phyloP scores from a whole-genome alignment of 257 asterid genomes.

The Paulownia fortunei region DNA sequence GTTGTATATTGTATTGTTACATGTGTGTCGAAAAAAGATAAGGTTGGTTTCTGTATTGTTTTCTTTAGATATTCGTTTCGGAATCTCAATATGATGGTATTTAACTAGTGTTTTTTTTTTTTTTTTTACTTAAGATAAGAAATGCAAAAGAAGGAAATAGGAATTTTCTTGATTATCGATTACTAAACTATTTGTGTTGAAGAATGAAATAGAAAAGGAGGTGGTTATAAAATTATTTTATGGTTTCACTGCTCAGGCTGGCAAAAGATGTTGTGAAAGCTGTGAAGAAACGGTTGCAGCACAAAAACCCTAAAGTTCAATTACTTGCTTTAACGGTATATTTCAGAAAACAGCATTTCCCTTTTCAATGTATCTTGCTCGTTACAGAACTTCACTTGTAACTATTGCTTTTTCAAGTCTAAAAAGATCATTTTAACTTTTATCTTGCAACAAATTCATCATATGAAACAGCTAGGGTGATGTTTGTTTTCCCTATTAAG shows the following conservation, averaged over 20 bases:
- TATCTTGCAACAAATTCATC: neutral
- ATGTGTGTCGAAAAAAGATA: neutral
- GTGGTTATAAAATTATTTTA: neutral
- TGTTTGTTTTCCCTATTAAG: constrained; percentile 20
- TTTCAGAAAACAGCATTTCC: neutral
- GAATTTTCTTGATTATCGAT: no score
- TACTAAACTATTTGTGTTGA: no score
- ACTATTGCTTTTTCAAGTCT: neutral
- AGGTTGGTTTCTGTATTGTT: neutral
- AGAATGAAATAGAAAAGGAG: neutral
- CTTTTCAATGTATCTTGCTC: neutral
- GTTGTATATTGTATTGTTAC: neutral
- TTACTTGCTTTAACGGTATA: constrained; percentile 92
- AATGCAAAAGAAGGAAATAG: no score
- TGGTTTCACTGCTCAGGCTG: constrained; percentile 48
- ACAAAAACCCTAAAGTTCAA: constrained; percentile 93
- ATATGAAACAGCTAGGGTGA: neutral
- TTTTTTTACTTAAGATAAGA: no score
- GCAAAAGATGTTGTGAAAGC: constrained; percentile 87
- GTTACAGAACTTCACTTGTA: neutral
- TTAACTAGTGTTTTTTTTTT: no score
- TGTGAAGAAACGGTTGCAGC: constrained; percentile 88
- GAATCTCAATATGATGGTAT: no score
- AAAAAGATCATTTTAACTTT: neutral
- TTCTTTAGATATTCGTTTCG: neutral